Evolutionary conservation across 306 rosid genomes (phyloP).

Genomic region (Prunus mongolica): DNA sequence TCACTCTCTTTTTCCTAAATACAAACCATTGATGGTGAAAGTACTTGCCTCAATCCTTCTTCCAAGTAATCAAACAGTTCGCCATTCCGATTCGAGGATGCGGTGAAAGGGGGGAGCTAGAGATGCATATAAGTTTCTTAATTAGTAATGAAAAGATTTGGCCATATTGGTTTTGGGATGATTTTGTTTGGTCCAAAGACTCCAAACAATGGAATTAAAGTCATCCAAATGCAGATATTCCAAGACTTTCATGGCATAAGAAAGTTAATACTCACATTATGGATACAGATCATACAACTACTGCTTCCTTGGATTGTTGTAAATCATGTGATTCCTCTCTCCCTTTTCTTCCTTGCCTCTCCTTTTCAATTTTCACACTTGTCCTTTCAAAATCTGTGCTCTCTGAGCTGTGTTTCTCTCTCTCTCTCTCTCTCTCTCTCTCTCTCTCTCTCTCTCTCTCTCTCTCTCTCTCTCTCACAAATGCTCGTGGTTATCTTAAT

Average conservation of each 20-base stretch:
- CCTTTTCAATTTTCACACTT: constrained; percentile 34
- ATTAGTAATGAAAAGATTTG: not conserved
- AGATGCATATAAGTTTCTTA: not conserved
- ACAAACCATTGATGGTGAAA: not conserved
- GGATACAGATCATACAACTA: constrained; percentile 49
- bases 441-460: not conserved
- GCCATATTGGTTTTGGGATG: not conserved
- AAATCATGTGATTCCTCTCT: constrained; percentile 52
- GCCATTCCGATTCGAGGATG: not conserved
- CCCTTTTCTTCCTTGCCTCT: constrained; percentile 20
- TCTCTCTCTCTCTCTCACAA: constrained; percentile 22
- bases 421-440: constrained; percentile 18
- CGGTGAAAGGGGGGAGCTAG: not conserved
- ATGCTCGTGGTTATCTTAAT: constrained; percentile 57
- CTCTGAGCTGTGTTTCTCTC: constrained; percentile 10
- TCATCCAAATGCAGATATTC: not conserved
- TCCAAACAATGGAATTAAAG: not conserved
- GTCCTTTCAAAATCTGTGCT: constrained; percentile 10
- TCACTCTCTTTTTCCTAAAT: not conserved
- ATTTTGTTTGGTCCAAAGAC: not conserved
- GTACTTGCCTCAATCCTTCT: constrained; percentile 10
- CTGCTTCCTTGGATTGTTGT: constrained; percentile 37
- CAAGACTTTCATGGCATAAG: constrained; percentile 2
- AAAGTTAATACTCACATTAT: constrained; percentile 25
- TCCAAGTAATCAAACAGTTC: not conserved